Percentiles rank a stretch among this genome's conserved stretches.
Conservation (phyloP, 2,329 filamentous ascomycete species). For the Pseudocercospora ulei region DNA sequence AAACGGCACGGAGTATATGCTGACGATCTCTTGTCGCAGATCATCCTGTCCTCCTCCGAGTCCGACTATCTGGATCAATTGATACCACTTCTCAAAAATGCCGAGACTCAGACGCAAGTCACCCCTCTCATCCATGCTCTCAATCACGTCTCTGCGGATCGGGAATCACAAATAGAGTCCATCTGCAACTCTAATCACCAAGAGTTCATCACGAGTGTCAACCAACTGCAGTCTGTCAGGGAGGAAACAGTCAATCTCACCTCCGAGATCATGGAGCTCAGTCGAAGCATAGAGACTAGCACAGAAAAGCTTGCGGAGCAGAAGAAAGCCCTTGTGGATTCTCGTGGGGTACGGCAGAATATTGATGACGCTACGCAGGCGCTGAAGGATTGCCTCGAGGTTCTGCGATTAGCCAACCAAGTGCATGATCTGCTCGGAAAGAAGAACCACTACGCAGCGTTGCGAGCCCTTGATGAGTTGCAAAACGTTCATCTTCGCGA, state of each 20-base stretch:
- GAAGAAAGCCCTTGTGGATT: constrained; percentile 89
- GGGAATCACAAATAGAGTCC: constrained; percentile 82
- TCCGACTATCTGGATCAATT: constrained; percentile 91
- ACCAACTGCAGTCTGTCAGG: constrained; percentile 81
- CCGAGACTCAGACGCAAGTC: constrained; percentile 58
- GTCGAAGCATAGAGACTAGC: constrained; percentile 87
- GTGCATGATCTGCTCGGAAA: constrained; percentile 83
- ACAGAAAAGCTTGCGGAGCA: constrained; percentile 90
- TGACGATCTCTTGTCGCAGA: too few relatives aligned
- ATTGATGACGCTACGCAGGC: constrained; percentile 87
- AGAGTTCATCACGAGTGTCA: constrained; percentile 88
- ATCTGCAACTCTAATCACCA: constrained; percentile 95
- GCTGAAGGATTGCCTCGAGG: constrained; percentile 81
- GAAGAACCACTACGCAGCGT: constrained; percentile 90
- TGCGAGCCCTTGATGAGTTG: constrained; percentile 87
- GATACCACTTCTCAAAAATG: constrained; percentile 88
- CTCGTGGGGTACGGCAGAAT: constrained; percentile 82
- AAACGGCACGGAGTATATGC: background rate
- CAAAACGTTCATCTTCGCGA: constrained; percentile 94
- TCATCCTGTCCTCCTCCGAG: constrained; percentile 84
- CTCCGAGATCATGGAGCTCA: constrained; percentile 80
- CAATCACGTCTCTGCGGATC: constrained; percentile 70
- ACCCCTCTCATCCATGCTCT: constrained; percentile 64
- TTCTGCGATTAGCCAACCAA: constrained; percentile 84
- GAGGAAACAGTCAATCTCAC: constrained; percentile 84